Evolutionary conservation across 148 eudicot species (phyloP), one percentile per base, ranked within the genome.

Genomic region (Fagopyrum esculentum): DNA sequence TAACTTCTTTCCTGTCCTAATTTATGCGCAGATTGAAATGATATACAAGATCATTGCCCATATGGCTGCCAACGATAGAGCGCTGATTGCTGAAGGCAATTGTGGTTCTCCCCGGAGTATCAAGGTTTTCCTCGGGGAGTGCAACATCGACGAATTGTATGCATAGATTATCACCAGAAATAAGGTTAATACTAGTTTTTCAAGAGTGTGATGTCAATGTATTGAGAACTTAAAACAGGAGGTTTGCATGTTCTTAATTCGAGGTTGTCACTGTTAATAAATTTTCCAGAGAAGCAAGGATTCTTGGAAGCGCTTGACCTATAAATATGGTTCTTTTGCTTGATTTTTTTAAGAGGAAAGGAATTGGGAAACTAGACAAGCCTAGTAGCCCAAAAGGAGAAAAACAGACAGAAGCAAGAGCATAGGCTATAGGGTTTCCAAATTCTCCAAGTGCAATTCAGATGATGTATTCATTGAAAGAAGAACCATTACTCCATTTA

Each of bases 1-100:
- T 76, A 6, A 46, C 7, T 47, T 49, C 47, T 46, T 35, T n/a
- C 15, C 22, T 26, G 40, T 13, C 16, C 19, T 29, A 54, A 22
- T 6, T 54, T 48, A 19, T 1, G 9, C 78, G 81, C 88, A 95
- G 98, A 89, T 95, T 85, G 98, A 95, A 80, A 95, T 95, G 97
- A 90, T 95, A 13, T 90, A 92, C 86, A 95, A 95, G 88, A 90
- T 95, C 5, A 82, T 95, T 0, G 93, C 93, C 3, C 97, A 95
- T 82, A 95, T 95, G 96, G 89, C 99, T 66, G 99, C 98, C 59
- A 95, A 95, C 17, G 99, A 95, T 73, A 88, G 99, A 96, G 98
- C 92, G 5, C 83, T 96, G 22, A 77, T 92, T 15, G 93, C 95
- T 3, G 99, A 92, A 79, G 98, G 99, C 50, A 80, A 76, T 80